Conservation (phyloP, 371 early-diverging fungal species). For the Mucor racemosus region DNA sequence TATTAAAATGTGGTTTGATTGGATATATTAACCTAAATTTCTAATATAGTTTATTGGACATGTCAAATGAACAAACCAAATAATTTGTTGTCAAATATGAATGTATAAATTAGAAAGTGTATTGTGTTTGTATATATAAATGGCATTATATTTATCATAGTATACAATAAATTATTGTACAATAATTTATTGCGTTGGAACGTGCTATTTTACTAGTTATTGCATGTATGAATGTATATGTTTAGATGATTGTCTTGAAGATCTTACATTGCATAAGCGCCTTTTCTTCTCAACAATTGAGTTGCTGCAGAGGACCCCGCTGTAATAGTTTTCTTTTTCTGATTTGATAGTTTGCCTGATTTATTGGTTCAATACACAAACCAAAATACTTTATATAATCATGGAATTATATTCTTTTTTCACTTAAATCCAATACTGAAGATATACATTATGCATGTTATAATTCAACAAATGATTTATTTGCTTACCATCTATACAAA, state of each 20-base stretch:
- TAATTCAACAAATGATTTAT: too few relatives aligned
- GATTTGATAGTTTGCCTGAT: not conserved
- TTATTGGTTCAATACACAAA: not conserved
- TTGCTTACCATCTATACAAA: too few relatives aligned
- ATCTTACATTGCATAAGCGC: too few relatives aligned
- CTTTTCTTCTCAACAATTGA: not conserved
- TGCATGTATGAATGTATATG: too few relatives aligned
- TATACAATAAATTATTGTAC: too few relatives aligned
- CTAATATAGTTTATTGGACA: slow-evolving; percentile 27
- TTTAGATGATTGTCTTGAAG: too few relatives aligned
- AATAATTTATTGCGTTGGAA: too few relatives aligned
- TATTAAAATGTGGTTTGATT: not conserved
- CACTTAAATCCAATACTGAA: too few relatives aligned
- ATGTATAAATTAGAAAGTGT: not conserved
- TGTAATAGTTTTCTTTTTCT: not conserved
- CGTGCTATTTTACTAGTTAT: too few relatives aligned
- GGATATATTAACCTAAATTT: not conserved
- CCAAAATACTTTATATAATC: not conserved
- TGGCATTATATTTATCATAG: too few relatives aligned
- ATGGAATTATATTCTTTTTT: too few relatives aligned
- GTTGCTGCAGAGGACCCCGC: slow-evolving; percentile 1
- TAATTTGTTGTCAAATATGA: not conserved
- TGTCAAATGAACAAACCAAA: slow-evolving; percentile 33
- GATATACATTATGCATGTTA: too few relatives aligned
- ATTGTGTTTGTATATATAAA: slow-evolving; percentile 1